Base-by-base conservation (phyloP, 768 basidiomycete genomes). In the Rhodotorula toruloides region DNA sequence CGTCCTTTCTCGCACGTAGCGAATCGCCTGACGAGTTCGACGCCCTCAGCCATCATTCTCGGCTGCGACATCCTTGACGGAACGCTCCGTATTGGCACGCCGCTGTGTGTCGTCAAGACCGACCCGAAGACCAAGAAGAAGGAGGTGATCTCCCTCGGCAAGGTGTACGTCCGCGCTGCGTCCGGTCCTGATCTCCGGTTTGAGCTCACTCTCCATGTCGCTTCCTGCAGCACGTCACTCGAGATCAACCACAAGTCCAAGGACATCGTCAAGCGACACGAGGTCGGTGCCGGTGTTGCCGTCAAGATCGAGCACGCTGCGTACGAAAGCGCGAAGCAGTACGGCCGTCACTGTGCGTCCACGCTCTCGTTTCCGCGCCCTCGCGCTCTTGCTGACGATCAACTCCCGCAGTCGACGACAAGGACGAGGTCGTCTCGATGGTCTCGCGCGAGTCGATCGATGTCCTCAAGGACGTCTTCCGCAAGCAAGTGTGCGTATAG, bases 301-400 rank as follows among this genome's bases (percentile, higher is more conserved):
- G 89, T 98, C 73, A 99, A 98, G 83, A 97, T 98, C 66, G 96
- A 98, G 77, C 89, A 94, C 77, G 93, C 92, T 7, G 87, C 93
- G 17, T 92, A 98, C 78, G 89, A 97, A 79, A 88, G 89, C 32
- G 86, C 91, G 36, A 94, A 92, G 79, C 87, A 91, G 86, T 97
- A 89, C 76, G 92, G 93, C 10, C 85, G 93, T 72, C 94, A 97
- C 79, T 97, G 92, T 75, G 88, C 89, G 65, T 59, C 46, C 27
- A 8, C 1, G 19, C 22, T 40, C n/a, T 22, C 27, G n/a, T 27
- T 19, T 22, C 40, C 52, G n/a, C 31, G 25, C 17, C 11, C 29
- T 36, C 11, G 25, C 21, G 27, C 22, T 42, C 40, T 50, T 22
- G 32, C 49, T 13, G 7, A 1, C 7, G 21, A 22, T 31, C 48